Evolutionary conservation across 2,329 filamentous ascomycete genomes (phyloP).

Genomic region (Grosmannia huntii): DNA sequence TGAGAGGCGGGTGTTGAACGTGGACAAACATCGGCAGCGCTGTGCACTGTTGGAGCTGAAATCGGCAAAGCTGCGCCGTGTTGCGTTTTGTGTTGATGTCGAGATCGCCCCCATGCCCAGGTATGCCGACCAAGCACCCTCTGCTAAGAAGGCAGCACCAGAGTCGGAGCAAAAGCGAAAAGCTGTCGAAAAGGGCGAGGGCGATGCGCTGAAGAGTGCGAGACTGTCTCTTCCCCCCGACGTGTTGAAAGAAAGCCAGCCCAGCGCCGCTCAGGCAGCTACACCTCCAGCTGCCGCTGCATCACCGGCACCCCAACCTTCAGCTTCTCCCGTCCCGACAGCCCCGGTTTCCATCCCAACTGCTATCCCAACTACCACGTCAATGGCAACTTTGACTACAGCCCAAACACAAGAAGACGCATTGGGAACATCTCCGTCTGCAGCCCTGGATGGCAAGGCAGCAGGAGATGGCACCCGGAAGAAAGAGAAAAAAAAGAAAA

Average conservation of each 20-base stretch:
- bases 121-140: constrained; percentile 51
- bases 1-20: constrained; percentile 69
- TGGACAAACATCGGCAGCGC: constrained; percentile 67
- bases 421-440: not conserved
- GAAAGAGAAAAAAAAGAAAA: constrained; percentile 93
- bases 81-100: constrained; percentile 93
- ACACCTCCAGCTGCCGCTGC: not conserved
- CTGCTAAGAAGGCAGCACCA: constrained; percentile 22
- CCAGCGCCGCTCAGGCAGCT: not conserved
- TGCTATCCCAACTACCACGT: not conserved
- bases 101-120: constrained; percentile 84
- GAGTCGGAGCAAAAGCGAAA: constrained; percentile 45
- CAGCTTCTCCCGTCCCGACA: not conserved
- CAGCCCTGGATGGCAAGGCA: not conserved
- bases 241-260: constrained; percentile 39
- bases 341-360: not conserved
- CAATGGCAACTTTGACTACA: not conserved
- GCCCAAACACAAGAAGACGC: not conserved
- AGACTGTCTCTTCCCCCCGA: constrained; percentile 22
- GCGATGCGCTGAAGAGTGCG: constrained; percentile 59
- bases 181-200: constrained; percentile 58
- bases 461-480: constrained; percentile 44
- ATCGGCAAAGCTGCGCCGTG: constrained; percentile 67
- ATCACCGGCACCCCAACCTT: not conserved
- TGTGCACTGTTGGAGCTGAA: constrained; percentile 71